Base-by-base conservation (phyloP, 768 basidiomycete genomes). In the Trametes elegans region DNA sequence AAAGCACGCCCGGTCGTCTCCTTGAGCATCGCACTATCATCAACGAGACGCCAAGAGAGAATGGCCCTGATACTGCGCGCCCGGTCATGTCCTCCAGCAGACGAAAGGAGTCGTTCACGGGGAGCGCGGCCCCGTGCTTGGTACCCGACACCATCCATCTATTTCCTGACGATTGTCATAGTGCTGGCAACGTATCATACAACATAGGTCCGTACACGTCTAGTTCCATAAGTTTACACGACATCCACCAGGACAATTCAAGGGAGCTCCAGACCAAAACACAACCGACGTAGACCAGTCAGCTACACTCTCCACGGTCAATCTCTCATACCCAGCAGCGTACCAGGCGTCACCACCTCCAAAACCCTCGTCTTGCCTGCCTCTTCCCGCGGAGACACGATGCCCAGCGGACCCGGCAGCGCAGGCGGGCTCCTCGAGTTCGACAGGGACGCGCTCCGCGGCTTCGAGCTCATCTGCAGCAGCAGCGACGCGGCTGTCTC, bases 401-500 rank as follows among this genome's bases (percentile, higher is more conserved):
- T 19, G n/a, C 39, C 42, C 29, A 29, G 44, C 57, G 53, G 21
- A 18, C 58, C 41, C 45, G 54, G 26, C 13, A 52, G 8, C 14
- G 34, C 39, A 1, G 49, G 31, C 38, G 49, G 46, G 39, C 46
- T 58, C 24, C 46, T 19, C 23, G 53, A 56, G 31, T 53, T 60
- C 11, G 64, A 64, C 1, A 31, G 31, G 9, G 72, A 68, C n/a
- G 79, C 78, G 1, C 75, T 47, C 41, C 53, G 41, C 35, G 74
- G 72, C 28, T 79, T 77, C 1, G 76, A 72, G 60, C 80, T 78
- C 57, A 88, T 87, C 57, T 86, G 83, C 34, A 88, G 68, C 13
- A 88, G 67, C 55, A 88, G 71, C 3, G 86, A 81, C 14, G 86
- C 87, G 0, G 86, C 87, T 0, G 75, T 78, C 70, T 88, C 84